Conservation (phyloP, 1,284 basidiomycete genomes). For the Cutaneotrichosporon cyanovorans region DNA sequence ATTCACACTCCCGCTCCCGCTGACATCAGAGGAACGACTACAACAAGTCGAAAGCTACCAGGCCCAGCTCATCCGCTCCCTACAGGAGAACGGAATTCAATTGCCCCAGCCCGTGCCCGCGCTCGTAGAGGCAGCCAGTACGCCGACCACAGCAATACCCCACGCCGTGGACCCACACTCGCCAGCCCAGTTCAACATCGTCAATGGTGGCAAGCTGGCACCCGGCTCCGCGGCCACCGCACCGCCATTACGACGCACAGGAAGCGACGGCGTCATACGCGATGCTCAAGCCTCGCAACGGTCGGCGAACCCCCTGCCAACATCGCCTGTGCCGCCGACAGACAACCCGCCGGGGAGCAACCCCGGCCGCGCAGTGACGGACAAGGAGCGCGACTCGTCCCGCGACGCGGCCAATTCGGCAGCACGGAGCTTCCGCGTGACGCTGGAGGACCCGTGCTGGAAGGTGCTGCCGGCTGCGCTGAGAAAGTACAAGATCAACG, state of each 20-base stretch:
- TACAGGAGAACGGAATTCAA: slow-evolving; percentile 28
- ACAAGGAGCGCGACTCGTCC: slow-evolving; percentile 8
- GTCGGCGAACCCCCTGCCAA: slow-evolving; percentile 12
- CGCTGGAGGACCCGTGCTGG: slow-evolving; percentile 94
- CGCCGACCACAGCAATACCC: slow-evolving; percentile 5
- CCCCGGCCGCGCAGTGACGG: slow-evolving; percentile 1
- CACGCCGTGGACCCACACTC: slow-evolving; percentile 28
- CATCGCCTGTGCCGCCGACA: slow-evolving; percentile 11
- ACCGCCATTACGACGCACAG: background rate
- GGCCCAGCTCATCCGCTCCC: slow-evolving; percentile 17
- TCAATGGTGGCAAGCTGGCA: slow-evolving; percentile 1
- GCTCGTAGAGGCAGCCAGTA: slow-evolving; percentile 10
- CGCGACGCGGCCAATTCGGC: slow-evolving; percentile 38
- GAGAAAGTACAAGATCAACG: slow-evolving; percentile 98
- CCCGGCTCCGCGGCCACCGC: background rate
- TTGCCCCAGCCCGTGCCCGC: slow-evolving; percentile 19
- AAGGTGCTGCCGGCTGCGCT: slow-evolving; percentile 95
- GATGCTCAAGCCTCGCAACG: background rate
- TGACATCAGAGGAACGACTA: slow-evolving; percentile 25
- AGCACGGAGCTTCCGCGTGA: slow-evolving; percentile 52
- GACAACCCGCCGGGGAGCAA: slow-evolving; percentile 8
- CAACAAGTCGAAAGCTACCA: slow-evolving; percentile 32
- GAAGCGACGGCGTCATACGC: no score
- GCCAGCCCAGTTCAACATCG: slow-evolving; percentile 12
- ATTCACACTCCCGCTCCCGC: no score